Base-by-base conservation (phyloP, 2,329 filamentous ascomycete genomes). In the Helotiales sp. region DNA sequence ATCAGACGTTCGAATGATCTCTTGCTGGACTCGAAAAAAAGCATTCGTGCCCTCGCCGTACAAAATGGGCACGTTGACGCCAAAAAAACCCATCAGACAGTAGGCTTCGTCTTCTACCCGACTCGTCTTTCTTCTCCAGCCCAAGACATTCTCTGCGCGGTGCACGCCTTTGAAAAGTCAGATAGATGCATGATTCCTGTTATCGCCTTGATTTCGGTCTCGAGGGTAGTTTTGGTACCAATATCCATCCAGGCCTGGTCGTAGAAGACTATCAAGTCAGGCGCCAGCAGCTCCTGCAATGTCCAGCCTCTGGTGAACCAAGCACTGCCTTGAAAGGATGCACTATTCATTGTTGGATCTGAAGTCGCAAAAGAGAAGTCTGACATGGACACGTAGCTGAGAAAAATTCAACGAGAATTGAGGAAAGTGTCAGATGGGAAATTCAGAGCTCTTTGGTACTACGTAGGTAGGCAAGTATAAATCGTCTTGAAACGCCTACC, bases 31-130 rank as follows among this genome's bases (percentile, higher is more conserved):
- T 15, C 78, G 71, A 3, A 74, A 58, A 55, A 79, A 80, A n/a
- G 78, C 78, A 37, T 70, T 75, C 34, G 28, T 50, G 5, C 77
- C 77, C 32, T 80, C 78, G 0, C 78, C 78, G 20, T 79, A 80
- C 0, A 79, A 66, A 10, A 78, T 65, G 3, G 76, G 77, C 78
- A 83, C 82, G 34, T 80, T 78, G 24, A 83, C 75, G 1, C 28
- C 26, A 15, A 62, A 52, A 10, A 83, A 72, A 0, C 82, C 82
- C 5, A 83, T 66, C 0, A 83, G 71, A 15, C 76, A 81, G 47
- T 83, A 83, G 0, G 81, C 80, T 20, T 75, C 73, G 47, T 83
- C 82, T 57, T 83, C 81, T 0, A 60, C 7, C 2, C 78, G 68
- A 0, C 75, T 77, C 0, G 80, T 81, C 0, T 70, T 30, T 0